Evolutionary conservation across 345 rosid genomes (phyloP), one percentile per base, ranked within the genome.

Genomic region (Clausena lansium): DNA sequence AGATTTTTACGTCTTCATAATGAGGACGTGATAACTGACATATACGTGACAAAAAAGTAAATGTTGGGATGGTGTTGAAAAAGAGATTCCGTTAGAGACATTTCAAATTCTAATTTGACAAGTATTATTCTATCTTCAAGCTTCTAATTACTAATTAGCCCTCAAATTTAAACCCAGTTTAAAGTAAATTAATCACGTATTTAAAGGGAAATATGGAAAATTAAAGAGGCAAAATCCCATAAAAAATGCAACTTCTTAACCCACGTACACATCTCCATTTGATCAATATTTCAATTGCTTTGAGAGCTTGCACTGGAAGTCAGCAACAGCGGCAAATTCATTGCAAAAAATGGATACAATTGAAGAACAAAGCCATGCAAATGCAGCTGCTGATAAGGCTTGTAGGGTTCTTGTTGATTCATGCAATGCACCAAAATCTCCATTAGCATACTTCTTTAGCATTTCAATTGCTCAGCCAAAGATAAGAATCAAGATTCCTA

Each of bases 401-500:
- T 30, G 65, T 2, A 67, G 72, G 54, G 57, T 28, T 70, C 63
- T 70, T 6, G 8, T 54, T 9, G 70, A 66, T 24, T 19, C 64
- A 2, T 36, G 22, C 50, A 38, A 54, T 22, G 25, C 39, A 54
- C 72, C 71, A 55, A 65, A 73, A 54, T 39, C 77, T 22, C 55
- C 75, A 10, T 33, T 27, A 10, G 39, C 76, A 1, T 38, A 74
- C 70, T 78, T 78, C 39, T 78, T 41, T 2, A 67, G 57, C 47
- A 67, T 69, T 52, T 32, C 76, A 59, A 52, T 77, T 14, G 28
- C 69, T 55, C 85, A 71, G 41, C 78, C 76, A 33, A 85, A 62
- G 38, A 79, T 85, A 11, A 73, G 83, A 45, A 76, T 84, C 82
- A 83, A 70, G 76, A 61, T 79, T 35, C 87, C 85, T 1, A 80